These are phyloP conservation scores for Suillus sp. DNA, from an alignment of 768 basidiomycete species.

Conservation along the genomic window DNA sequence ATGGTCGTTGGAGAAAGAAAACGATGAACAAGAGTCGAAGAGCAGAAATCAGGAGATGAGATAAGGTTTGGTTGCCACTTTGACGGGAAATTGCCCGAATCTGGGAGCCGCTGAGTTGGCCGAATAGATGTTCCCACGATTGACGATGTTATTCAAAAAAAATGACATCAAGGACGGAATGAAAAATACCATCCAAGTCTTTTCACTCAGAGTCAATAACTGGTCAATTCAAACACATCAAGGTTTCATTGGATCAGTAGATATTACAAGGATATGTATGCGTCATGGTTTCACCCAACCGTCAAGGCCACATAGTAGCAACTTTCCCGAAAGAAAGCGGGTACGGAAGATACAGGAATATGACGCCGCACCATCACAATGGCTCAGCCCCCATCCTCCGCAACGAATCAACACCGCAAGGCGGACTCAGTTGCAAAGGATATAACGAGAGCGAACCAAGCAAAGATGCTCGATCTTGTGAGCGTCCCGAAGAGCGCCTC, in stretches of 20 bases:
- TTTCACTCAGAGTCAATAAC: no score
- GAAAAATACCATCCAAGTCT: not conserved
- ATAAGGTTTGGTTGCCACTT: slow-evolving; percentile 40
- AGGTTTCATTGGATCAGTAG: not conserved
- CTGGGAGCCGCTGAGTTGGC: slow-evolving; percentile 20
- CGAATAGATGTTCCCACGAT: not conserved
- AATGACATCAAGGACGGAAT: no score
- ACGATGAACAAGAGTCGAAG: slow-evolving; percentile 28
- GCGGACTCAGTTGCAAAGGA: slow-evolving; percentile 48
- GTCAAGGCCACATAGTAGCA: slow-evolving; percentile 82
- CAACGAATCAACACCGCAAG: slow-evolving; percentile 56
- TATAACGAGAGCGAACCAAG: slow-evolving; percentile 39
- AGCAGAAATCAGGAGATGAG: slow-evolving; percentile 37
- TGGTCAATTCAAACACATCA: no score
- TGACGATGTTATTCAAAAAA: no score
- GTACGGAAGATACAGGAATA: slow-evolving; percentile 84
- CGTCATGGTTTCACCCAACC: slow-evolving; percentile 84
- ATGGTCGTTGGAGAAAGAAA: slow-evolving; percentile 27
- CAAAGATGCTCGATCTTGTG: slow-evolving; percentile 48
- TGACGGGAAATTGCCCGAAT: slow-evolving; percentile 26
- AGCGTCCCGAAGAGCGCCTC: slow-evolving; percentile 57
- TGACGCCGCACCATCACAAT: slow-evolving; percentile 58
- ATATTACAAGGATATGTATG: slow-evolving; percentile 43
- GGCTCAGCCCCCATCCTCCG: slow-evolving; percentile 44
- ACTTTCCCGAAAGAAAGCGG: slow-evolving; percentile 37